These are phyloP conservation scores for Botryotinia convoluta DNA, from an alignment of 2,329 filamentous ascomycete genomes.

Conservation along the genomic window DNA sequence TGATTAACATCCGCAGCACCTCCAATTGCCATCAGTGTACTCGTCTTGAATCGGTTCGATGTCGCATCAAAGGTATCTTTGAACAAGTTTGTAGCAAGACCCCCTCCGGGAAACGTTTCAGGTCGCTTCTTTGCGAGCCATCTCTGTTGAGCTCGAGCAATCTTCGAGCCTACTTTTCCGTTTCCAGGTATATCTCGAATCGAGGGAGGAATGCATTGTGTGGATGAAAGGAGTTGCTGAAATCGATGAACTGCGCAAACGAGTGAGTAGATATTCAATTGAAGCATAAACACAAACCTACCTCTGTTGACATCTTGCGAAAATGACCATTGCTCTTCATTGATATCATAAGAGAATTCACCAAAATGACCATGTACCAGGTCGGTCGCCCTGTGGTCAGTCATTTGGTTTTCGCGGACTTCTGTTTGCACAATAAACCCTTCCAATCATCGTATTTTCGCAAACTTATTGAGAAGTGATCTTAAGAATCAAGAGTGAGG, in stretches of 20 bases:
- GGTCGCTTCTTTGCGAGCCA: constrained; percentile 32
- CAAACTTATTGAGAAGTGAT: background rate
- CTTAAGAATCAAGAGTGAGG: background rate
- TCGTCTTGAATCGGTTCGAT: constrained; percentile 20
- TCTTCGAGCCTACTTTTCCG: constrained; percentile 19
- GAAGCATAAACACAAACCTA: constrained; percentile 17
- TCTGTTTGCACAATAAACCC: constrained; percentile 22
- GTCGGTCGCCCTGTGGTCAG: constrained; percentile 43
- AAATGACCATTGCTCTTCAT: constrained; percentile 37
- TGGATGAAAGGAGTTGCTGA: constrained; percentile 33
- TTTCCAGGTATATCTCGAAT: constrained; percentile 21
- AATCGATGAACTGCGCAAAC: constrained; percentile 26
- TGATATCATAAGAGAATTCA: constrained; percentile 45
- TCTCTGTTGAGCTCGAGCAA: constrained; percentile 27
- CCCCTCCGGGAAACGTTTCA: constrained; percentile 30
- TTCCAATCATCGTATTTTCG: constrained; percentile 30
- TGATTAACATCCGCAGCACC: constrained; percentile 26
- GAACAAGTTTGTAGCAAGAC: constrained; percentile 19
- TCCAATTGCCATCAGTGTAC: constrained; percentile 31
- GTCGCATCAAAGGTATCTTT: constrained; percentile 9
- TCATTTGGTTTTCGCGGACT: constrained; percentile 39
- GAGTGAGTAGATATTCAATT: constrained; percentile 19
- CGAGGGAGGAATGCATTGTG: constrained; percentile 31
- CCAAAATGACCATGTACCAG: constrained; percentile 55
- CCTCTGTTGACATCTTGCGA: constrained; percentile 28